Conservation (phyloP, 2,329 filamentous ascomycete genomes). For the Elsinoe australis region DNA sequence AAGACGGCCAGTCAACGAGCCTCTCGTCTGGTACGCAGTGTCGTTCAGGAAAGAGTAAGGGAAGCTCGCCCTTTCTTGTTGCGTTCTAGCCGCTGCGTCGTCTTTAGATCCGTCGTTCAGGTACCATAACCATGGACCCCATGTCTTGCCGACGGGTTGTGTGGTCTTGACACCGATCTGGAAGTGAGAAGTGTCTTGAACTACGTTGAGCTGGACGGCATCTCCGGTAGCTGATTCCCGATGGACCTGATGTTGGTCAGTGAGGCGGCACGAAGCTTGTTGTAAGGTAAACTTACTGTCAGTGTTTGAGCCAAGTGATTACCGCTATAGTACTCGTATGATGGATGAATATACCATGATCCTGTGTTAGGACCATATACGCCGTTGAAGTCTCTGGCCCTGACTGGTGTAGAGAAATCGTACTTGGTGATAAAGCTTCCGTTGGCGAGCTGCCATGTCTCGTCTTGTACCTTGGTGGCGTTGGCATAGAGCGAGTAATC, state of each 20-base stretch:
- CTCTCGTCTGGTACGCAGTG: constrained; percentile 43
- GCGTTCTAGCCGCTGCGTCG: constrained; percentile 36
- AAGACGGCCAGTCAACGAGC: constrained; percentile 39
- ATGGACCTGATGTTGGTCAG: no score
- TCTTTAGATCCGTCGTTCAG: constrained; percentile 42
- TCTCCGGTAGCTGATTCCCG: constrained; percentile 46
- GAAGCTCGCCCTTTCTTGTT: constrained; percentile 39
- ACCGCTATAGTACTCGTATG: constrained; percentile 47
- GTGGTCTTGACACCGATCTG: constrained; percentile 28
- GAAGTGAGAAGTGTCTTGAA: constrained; percentile 25
- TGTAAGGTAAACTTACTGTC: no score
- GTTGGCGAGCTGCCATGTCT: constrained; percentile 45
- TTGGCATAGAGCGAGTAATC: constrained; percentile 36
- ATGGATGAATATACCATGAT: constrained; percentile 44
- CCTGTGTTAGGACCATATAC: constrained; percentile 45
- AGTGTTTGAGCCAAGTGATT: constrained; percentile 44
- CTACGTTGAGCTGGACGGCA: constrained; percentile 47
- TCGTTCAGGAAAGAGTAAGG: constrained; percentile 46
- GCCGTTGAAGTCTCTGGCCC: constrained; percentile 40
- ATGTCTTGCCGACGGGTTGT: constrained; percentile 34
- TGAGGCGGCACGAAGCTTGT: no score
- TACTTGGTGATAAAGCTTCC: constrained; percentile 49
- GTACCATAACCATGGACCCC: constrained; percentile 42
- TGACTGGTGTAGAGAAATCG: constrained; percentile 37
- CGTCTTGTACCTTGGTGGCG: constrained; percentile 47